Evolutionary conservation across 2,329 filamentous ascomycete genomes (phyloP), one percentile per base, ranked within the genome.

Genomic region (Elsinoe perseae): DNA sequence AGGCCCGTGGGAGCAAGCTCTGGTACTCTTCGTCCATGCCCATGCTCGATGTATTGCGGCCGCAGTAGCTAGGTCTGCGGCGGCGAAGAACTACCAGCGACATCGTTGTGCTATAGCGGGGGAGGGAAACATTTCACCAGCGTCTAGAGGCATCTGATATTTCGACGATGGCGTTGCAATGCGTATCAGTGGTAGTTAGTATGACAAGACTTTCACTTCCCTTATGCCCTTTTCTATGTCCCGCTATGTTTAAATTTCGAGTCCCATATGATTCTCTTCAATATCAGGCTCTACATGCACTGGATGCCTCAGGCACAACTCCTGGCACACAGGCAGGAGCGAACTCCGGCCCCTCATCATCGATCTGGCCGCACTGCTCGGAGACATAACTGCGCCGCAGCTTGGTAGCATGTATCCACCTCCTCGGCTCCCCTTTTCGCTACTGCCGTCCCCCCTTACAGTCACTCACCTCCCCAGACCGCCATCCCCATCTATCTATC

Each of bases 81-180:
- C 10, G 32, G 32, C 12, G 32, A 9, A 36, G 32, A 14, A 6
- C 4, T 14, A 36, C 9, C 28, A 56, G 40, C 34, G 54, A 44
- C 3, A 14, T 44, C 3, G 40, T 14, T 10, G 40, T 27, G 40
- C 18, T 4, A 21, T 20, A 44, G 32, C 32, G 32, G 23, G 43
- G 32, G 18, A 21, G 16, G n/a, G 30, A 18, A 38, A 34, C 30
- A 12, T 38, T 52, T 52, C 30, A 38, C n/a, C 30, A 52, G 48
- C 48, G 30, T 36, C 48, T 52, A 52, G 48, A 52, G 48, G 48
- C 48, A 52, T 52, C 21, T 21, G n/a, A 21, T 4, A 23, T 52
- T 38, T 52, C 12, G 32, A 20, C 20, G 25, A 1, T 12, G 30
- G 48, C 48, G 48, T 52, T 52, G 7, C 28, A 38, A 36, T n/a